These are phyloP conservation scores for Podospora conica DNA, from an alignment of 495 filamentous ascomycete genomes.

Conservation along the genomic window DNA sequence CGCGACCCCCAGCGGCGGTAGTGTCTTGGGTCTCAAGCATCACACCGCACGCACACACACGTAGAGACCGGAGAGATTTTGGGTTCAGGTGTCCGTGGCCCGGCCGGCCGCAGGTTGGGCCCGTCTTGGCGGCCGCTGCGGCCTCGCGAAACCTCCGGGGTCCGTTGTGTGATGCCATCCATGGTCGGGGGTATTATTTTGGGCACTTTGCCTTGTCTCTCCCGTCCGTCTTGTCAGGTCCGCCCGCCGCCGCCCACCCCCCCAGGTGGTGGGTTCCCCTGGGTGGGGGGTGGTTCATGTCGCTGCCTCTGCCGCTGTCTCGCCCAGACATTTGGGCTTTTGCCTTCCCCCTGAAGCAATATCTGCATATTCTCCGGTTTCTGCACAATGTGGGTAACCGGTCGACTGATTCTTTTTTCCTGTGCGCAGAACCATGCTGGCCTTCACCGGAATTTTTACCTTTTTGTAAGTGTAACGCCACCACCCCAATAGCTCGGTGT, in stretches of 20 bases:
- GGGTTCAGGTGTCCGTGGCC: neutral
- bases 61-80: neutral
- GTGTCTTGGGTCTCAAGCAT: neutral
- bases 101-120: neutral
- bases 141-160: constrained; percentile 2
- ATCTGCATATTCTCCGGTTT: constrained; percentile 6
- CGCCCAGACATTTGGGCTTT: neutral
- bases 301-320: neutral
- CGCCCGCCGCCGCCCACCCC: constrained; percentile 1
- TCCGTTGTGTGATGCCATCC: neutral
- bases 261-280: neutral
- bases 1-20: neutral
- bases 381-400: constrained; percentile 6
- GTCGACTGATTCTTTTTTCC: neutral
- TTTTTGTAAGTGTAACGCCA: constrained; percentile 53
- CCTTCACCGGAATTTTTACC: constrained; percentile 84
- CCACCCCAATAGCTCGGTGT: neutral
- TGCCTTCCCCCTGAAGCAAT: neutral
- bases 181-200: neutral
- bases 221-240: constrained; percentile 18
- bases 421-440: constrained; percentile 58
- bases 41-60: too few species aligned
- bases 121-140: neutral
- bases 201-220: neutral
- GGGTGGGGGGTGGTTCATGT: neutral